A percentile compares a stretch with the other conserved stretches of the same genome.
These are phyloP conservation scores for Aspergillus indologenus DNA, from an alignment of 495 filamentous ascomycete species.

Conservation along the genomic window DNA sequence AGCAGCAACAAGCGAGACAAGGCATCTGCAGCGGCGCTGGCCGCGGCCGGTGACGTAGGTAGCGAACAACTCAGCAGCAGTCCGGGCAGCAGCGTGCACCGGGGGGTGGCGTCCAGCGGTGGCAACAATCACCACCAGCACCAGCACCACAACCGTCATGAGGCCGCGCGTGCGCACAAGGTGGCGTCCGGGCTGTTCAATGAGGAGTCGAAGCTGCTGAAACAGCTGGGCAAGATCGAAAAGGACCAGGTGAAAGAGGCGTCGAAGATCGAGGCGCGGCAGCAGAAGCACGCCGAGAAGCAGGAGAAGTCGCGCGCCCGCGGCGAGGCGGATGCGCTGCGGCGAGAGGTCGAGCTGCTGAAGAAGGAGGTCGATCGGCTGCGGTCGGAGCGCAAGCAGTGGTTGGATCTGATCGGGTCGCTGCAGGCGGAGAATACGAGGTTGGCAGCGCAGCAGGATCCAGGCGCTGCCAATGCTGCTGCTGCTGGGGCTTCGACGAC, in stretches of 20 bases:
- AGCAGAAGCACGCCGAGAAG: conserved; percentile 56
- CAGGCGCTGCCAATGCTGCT: neutral
- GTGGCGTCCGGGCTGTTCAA: conserved; percentile 28
- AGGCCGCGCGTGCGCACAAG: conserved; percentile 26
- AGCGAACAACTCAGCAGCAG: conserved; percentile 20
- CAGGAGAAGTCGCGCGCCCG: conserved; percentile 52
- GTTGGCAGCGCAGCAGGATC: conserved; percentile 21
- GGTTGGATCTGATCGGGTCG: conserved; percentile 58
- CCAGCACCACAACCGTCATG: conserved; percentile 8
- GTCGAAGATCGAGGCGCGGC: conserved; percentile 42
- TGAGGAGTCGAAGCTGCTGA: conserved; percentile 39
- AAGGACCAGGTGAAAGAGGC: conserved; percentile 39
- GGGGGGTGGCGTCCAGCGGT: conserved; percentile 1
- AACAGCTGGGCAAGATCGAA: conserved; percentile 40
- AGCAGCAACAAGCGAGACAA: conserved; percentile 51
- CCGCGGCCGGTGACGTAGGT: conserved; percentile 5
- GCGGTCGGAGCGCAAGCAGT: conserved; percentile 57
- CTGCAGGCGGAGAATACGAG: conserved; percentile 64
- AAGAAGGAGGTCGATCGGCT: conserved; percentile 56
- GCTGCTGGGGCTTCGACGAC: no score
- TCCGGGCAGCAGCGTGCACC: conserved; percentile 13
- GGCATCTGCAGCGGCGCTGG: conserved; percentile 15
- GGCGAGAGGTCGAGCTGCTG: conserved; percentile 53
- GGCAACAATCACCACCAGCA: conserved; percentile 18
- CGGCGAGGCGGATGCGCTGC: conserved; percentile 46